phyloP scores from a whole-genome alignment of 2,329 filamentous ascomycete genomes.

The Fusarium clavum region DNA sequence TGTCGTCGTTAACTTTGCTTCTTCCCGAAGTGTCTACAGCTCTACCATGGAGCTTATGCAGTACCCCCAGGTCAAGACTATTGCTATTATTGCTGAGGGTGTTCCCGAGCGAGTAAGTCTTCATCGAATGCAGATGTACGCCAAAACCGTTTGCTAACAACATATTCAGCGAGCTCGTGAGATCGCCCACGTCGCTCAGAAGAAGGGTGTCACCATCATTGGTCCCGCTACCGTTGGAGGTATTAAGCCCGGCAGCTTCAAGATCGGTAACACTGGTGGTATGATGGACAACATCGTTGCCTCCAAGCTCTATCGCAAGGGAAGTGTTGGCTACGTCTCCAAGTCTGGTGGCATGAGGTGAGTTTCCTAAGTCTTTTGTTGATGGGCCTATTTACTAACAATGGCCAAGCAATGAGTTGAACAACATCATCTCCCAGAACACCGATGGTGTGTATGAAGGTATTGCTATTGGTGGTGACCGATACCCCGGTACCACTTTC shows the following conservation, averaged over 20 bases:
- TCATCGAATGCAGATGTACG: constrained; percentile 11
- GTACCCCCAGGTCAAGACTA: constrained; percentile 95
- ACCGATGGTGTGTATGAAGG: constrained; percentile 99
- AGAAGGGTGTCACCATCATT: constrained; percentile 99
- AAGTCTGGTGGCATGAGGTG: constrained; percentile 94
- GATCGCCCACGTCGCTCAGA: constrained; percentile 94
- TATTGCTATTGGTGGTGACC: constrained; percentile 98
- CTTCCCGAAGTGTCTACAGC: constrained; percentile 97
- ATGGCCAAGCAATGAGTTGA: constrained; percentile 80
- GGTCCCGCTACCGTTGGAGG: constrained; percentile 98
- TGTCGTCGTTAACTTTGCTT: constrained; percentile 99
- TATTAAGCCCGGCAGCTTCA: constrained; percentile 99
- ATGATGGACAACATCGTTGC: constrained; percentile 99
- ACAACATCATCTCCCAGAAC: constrained; percentile 98
- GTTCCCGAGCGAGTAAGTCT: constrained; percentile 91
- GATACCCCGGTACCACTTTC: constrained; percentile 98
- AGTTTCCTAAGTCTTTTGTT: too few species aligned
- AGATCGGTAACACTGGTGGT: constrained; percentile 99
- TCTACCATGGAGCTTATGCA: constrained; percentile 99
- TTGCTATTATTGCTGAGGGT: constrained; percentile 99
- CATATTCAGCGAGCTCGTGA: constrained; percentile 85
- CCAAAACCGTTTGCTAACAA: constrained; percentile 23
- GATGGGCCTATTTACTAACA: too few species aligned
- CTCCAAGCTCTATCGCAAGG: constrained; percentile 99
- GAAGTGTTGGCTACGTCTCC: constrained; percentile 98